A percentile compares a stretch with the other conserved stretches of the same genome.
phyloP scores from a whole-genome alignment of 768 basidiomycete genomes.

The Auriscalpium vulgare region DNA sequence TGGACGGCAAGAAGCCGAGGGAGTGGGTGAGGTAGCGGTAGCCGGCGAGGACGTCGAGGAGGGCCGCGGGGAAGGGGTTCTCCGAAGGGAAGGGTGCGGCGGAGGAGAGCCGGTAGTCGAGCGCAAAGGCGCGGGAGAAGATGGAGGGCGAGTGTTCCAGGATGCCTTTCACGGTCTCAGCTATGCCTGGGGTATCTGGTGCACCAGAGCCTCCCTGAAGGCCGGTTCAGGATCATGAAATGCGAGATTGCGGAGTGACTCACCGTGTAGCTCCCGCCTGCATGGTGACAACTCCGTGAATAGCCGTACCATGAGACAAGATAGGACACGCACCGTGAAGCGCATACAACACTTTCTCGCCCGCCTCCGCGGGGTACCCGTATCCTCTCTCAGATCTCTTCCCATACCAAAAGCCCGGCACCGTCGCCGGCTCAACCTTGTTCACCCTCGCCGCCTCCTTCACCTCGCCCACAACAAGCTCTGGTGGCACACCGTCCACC shows the following conservation, averaged over 20 bases:
- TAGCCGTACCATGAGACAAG: neutral
- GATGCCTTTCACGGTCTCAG: neutral
- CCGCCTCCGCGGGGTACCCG: neutral
- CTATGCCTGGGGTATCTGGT: neutral
- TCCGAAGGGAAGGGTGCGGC: constrained; percentile 29
- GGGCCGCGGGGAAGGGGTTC: constrained; percentile 66
- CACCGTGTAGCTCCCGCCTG: neutral
- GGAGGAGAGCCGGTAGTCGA: constrained; percentile 53
- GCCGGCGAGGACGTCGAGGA: constrained; percentile 67
- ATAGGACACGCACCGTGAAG: neutral
- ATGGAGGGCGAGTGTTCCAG: neutral
- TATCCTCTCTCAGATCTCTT: neutral
- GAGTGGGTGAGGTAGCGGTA: constrained; percentile 60
- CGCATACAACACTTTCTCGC: neutral
- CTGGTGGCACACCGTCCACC: neutral
- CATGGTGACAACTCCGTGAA: neutral
- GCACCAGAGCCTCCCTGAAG: neutral
- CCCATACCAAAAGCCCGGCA: neutral
- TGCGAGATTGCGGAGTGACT: neutral
- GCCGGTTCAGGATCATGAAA: neutral
- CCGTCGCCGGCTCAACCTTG: neutral
- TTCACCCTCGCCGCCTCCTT: neutral
- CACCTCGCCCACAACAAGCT: neutral
- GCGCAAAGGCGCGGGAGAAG: neutral
- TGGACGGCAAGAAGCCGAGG: constrained; percentile 45